phyloP scores from a whole-genome alignment of 164 flowering plant species.

The Berberis thunbergii region DNA sequence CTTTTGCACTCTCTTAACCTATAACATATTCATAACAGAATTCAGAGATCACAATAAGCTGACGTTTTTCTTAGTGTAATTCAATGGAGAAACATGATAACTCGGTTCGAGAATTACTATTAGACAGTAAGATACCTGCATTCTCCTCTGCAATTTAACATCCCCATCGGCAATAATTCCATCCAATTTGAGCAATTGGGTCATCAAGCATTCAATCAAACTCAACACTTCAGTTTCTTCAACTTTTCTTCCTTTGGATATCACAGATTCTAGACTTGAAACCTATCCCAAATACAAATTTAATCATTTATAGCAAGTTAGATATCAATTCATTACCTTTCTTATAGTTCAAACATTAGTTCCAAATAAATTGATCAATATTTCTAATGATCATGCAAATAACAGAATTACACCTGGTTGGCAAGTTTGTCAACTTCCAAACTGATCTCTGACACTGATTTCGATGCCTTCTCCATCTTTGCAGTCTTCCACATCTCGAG shows the following conservation, averaged over 20 bases:
- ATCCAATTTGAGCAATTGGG: slow-evolving; percentile 74
- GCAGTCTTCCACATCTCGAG: slow-evolving; percentile 73
- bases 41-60: no score
- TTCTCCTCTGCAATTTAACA: slow-evolving; percentile 73
- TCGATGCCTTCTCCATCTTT: slow-evolving; percentile 68
- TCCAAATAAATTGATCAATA: not conserved
- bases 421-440: slow-evolving; percentile 78
- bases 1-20: slow-evolving; percentile 87
- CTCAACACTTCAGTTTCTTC: slow-evolving; percentile 50
- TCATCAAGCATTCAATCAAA: slow-evolving; percentile 79
- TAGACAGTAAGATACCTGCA: slow-evolving; percentile 48
- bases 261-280: slow-evolving; percentile 58
- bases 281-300: slow-evolving; percentile 40
- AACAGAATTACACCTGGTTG: slow-evolving; percentile 38
- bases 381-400: not conserved
- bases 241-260: slow-evolving; percentile 65
- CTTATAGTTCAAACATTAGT: no score
- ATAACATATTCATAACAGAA: not conserved
- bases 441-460: slow-evolving; percentile 64
- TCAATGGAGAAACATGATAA: no score
- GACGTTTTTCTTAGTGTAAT: not conserved
- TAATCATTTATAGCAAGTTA: not conserved
- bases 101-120: no score
- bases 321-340: no score
- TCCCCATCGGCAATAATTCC: slow-evolving; percentile 74